Conservation (phyloP, 2,329 filamentous ascomycete species). For the Teratosphaeriaceae sp. region DNA sequence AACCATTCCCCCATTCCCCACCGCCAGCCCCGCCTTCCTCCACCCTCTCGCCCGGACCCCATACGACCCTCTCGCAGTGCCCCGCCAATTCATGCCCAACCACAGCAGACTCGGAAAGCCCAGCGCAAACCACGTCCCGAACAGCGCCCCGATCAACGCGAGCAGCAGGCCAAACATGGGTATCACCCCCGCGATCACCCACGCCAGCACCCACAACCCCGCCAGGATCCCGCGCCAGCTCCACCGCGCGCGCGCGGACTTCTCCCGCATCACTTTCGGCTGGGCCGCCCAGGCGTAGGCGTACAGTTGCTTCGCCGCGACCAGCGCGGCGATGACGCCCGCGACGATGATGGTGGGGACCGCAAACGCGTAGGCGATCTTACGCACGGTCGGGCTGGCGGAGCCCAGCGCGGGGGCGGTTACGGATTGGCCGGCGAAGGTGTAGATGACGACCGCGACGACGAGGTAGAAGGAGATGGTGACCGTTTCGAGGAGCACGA, state of each 20-base stretch:
- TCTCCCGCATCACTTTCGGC: slow-evolving; percentile 40
- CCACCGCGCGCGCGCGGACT: slow-evolving; percentile 35
- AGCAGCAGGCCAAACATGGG: slow-evolving; percentile 63
- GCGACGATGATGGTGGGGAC: slow-evolving; percentile 65
- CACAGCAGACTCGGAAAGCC: slow-evolving; percentile 15
- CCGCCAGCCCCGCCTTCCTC: slow-evolving; percentile 1
- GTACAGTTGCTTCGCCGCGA: slow-evolving; percentile 61
- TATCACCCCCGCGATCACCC: slow-evolving; percentile 62
- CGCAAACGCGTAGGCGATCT: slow-evolving; percentile 64
- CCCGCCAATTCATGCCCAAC: slow-evolving; percentile 11
- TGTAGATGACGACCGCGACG: slow-evolving; percentile 60
- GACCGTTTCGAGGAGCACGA: slow-evolving; percentile 53
- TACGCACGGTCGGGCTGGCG: slow-evolving; percentile 48
- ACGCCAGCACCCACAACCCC: slow-evolving; percentile 53
- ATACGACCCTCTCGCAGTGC: background rate
- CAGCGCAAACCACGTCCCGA: slow-evolving; percentile 56
- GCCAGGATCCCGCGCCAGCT: slow-evolving; percentile 55
- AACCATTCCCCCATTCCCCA: slow-evolving; percentile 5
- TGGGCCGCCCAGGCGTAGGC: slow-evolving; percentile 32
- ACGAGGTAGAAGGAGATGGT: slow-evolving; percentile 58
- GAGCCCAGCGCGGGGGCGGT: slow-evolving; percentile 59
- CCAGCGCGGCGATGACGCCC: slow-evolving; percentile 63
- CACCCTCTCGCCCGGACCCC: background rate
- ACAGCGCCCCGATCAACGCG: slow-evolving; percentile 54
- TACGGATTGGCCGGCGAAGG: slow-evolving; percentile 55